These are phyloP conservation scores for Cicer cuneatum DNA, from an alignment of 306 rosid genomes.

Conservation along the genomic window DNA sequence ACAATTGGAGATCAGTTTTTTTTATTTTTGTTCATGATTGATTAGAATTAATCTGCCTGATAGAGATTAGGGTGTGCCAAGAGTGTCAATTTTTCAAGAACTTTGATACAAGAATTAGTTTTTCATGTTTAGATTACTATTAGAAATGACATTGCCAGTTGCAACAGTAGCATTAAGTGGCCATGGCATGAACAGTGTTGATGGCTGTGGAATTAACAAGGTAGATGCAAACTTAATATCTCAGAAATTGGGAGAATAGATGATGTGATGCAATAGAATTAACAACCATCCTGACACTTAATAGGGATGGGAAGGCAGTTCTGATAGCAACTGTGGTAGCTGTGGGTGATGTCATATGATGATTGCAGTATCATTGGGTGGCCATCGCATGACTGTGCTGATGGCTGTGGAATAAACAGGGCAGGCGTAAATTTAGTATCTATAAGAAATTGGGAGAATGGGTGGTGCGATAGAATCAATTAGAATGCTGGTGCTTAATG, in stretches of 20 bases:
- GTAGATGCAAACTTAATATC: conserved; percentile 15
- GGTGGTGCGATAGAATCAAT: too few species aligned
- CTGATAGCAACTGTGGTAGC: neutral
- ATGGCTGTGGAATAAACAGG: too few species aligned
- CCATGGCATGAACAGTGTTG: neutral
- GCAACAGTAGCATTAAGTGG: conserved; percentile 5
- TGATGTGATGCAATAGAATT: neutral
- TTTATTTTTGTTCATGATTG: neutral
- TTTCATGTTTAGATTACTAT: neutral
- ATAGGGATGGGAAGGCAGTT: neutral
- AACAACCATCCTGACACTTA: neutral
- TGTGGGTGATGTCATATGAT: neutral
- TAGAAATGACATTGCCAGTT: conserved; percentile 6
- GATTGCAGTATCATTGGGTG: too few species aligned
- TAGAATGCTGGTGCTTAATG: too few species aligned
- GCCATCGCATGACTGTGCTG: too few species aligned
- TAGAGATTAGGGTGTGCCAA: neutral
- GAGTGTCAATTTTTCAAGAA: neutral
- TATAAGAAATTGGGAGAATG: too few species aligned
- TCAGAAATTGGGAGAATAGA: neutral
- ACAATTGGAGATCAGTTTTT: neutral
- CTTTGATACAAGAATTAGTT: neutral
- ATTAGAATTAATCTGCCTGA: neutral
- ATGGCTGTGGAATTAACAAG: neutral
- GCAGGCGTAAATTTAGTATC: too few species aligned